Base-by-base conservation (phyloP, 192 early-diverging fungal species). In the Umbelopsis isabellina region DNA sequence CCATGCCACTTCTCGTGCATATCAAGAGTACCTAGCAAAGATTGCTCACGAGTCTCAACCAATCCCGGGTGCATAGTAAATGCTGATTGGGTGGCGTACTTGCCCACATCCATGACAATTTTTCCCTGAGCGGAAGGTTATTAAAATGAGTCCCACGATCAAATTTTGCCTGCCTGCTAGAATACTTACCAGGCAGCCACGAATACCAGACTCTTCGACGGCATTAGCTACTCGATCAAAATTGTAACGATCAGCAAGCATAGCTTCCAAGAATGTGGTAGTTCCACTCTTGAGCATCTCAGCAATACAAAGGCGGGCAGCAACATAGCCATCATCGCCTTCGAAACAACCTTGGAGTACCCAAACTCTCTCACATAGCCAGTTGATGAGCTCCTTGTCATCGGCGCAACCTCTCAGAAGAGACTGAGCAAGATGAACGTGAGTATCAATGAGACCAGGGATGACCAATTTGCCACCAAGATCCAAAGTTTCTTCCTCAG, bases 61-160 rank as follows among this genome's bases (percentile, higher is more conserved):
- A 72, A 45, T 22, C 71, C 71, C 22, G 58, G 71, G 21, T 72
- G 71, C 71, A 72, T 72, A 27, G 61, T 18, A 22, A 44, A 72
- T 2, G 71, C 58, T 5, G 58, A 49, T 45, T 72, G 46, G 37
- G 61, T 46, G 30, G 70, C 70, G 46, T 72, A 72, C 13, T 44
- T 72, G 58, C 71, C 71, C 23, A 72, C 41, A 22, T 72, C 71
- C 71, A 72, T 72, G 23, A 72, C 71, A 44, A 72, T 72, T 45
- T 72, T 72, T 9, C 71, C 70, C 65, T 66, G 46, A 66, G 16
- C 64, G 13, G 64, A 18, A 18, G 18, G 18, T 18, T 44, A 41
- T 18, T 10, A 41, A 30, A 18, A 18, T 21, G 13, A 7, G 16
- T 22, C 25, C 18, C 35, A 45, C 21, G 16, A 20, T 46, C 44